Percentiles rank a stretch among this genome's conserved stretches.
Conservation (phyloP, 2,329 filamentous ascomycete genomes). For the Sporothrix brasiliensis region DNA sequence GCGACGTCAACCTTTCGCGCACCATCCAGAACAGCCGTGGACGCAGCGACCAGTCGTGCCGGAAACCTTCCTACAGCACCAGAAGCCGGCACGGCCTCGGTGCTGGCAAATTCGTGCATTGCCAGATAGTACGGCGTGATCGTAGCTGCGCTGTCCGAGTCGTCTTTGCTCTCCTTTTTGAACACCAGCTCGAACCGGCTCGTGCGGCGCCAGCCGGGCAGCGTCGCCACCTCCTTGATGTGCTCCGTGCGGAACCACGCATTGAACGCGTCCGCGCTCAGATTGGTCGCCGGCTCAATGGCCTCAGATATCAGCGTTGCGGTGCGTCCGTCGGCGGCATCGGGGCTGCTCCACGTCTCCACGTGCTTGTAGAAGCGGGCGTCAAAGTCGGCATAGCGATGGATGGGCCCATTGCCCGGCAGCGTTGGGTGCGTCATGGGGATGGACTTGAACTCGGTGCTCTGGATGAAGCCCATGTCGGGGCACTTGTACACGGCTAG, state of each 20-base stretch:
- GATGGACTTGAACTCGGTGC: conserved; percentile 25
- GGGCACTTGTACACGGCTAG: conserved; percentile 35
- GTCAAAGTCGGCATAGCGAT: conserved; percentile 26
- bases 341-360: conserved; percentile 20
- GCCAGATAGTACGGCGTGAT: conserved; percentile 26
- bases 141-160: not conserved
- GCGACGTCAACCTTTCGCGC: conserved; percentile 27
- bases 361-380: conserved; percentile 22
- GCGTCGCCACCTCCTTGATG: conserved; percentile 6
- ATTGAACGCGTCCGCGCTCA: conserved; percentile 12
- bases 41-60: not conserved
- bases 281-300: conserved; percentile 23
- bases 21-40: conserved; percentile 4
- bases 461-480: conserved; percentile 25
- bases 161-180: conserved; percentile 27
- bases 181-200: conserved; percentile 29
- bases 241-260: conserved; percentile 26
- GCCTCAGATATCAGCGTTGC: conserved; percentile 24
- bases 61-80: not conserved
- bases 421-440: conserved; percentile 28
- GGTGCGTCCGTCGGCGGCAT: not conserved
- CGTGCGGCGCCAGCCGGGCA: conserved; percentile 29
- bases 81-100: conserved; percentile 1
- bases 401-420: conserved; percentile 19
- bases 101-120: conserved; percentile 28